These are phyloP conservation scores for Amesomyces nigricolor DNA, from an alignment of 2,329 filamentous ascomycete genomes.

Conservation along the genomic window DNA sequence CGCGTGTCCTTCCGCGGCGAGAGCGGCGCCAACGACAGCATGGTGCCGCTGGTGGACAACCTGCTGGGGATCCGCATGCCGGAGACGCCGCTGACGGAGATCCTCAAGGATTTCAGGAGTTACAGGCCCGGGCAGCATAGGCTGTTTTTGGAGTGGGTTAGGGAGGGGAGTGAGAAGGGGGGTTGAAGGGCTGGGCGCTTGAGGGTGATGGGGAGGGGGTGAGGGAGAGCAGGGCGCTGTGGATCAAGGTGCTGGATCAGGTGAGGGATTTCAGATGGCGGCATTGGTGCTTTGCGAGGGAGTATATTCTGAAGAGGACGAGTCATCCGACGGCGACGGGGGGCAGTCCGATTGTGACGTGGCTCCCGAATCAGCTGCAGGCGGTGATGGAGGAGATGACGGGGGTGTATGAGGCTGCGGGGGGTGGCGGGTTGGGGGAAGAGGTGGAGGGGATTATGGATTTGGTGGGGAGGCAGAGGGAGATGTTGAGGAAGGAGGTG, in stretches of 20 bases:
- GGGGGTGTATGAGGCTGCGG: constrained; percentile 35
- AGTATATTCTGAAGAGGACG: constrained; percentile 78
- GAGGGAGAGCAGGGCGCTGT: constrained; percentile 70
- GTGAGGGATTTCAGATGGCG: constrained; percentile 78
- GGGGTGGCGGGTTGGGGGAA: constrained; percentile 28
- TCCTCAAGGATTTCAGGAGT: constrained; percentile 80
- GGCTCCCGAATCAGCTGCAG: constrained; percentile 75
- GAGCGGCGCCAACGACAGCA: constrained; percentile 89
- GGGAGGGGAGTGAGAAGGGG: constrained; percentile 43
- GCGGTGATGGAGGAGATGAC: constrained; percentile 70
- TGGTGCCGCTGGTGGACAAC: constrained; percentile 86
- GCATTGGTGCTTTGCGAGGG: constrained; percentile 79
- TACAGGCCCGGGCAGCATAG: constrained; percentile 88
- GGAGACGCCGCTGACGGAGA: constrained; percentile 78
- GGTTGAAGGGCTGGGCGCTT: constrained; percentile 86
- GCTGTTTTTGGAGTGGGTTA: constrained; percentile 71
- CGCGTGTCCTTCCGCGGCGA: constrained; percentile 84
- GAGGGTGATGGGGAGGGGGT: constrained; percentile 83
- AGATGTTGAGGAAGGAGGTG: constrained; percentile 16
- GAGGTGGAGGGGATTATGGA: constrained; percentile 17
- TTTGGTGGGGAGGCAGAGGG: constrained; percentile 10
- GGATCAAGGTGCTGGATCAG: constrained; percentile 63
- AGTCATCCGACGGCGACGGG: constrained; percentile 73
- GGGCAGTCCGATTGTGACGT: constrained; percentile 76
- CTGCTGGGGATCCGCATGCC: constrained; percentile 84